phyloP scores from a whole-genome alignment of 1,284 basidiomycete species.

The Phylloporus sp. region DNA sequence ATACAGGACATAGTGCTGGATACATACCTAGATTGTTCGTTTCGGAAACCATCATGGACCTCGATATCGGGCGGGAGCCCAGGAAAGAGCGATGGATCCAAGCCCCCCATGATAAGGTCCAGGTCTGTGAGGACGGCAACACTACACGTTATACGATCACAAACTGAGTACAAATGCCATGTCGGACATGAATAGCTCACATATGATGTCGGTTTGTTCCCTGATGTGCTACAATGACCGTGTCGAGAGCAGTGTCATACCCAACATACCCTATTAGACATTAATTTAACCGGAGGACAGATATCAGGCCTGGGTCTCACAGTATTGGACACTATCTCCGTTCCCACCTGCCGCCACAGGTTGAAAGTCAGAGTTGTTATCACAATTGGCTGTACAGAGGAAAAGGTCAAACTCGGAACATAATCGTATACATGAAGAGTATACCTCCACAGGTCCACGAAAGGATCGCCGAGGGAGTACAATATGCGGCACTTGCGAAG shows the following conservation, averaged over 20 bases:
- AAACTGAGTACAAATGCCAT: not conserved
- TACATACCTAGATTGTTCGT: constrained; percentile 55
- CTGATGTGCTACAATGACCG: constrained; percentile 41
- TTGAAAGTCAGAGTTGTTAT: constrained; percentile 54
- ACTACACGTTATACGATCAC: constrained; percentile 36
- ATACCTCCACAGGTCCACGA: constrained; percentile 63
- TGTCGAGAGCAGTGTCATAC: constrained; percentile 31
- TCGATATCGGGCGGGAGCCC: constrained; percentile 50
- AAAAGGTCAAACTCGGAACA: not conserved
- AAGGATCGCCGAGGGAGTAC: constrained; percentile 46
- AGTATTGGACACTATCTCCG: constrained; percentile 52
- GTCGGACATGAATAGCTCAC: constrained; percentile 17
- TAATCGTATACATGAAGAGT: not conserved
- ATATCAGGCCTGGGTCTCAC: constrained; percentile 28
- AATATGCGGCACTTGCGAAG: constrained; percentile 62
- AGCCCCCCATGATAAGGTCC: constrained; percentile 41
- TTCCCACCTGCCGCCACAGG: constrained; percentile 66
- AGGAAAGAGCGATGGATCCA: constrained; percentile 60
- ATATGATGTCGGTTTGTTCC: constrained; percentile 35
- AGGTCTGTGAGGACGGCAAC: constrained; percentile 55
- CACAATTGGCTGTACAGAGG: constrained; percentile 48
- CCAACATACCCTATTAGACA: constrained; percentile 40
- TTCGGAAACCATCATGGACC: constrained; percentile 61
- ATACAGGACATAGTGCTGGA: not conserved
- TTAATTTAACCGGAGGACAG: not conserved